Percentiles rank a stretch among this genome's conserved stretches.
These are phyloP conservation scores for Rutstroemia sp. DNA, from an alignment of 2,329 filamentous ascomycete species.

Conservation along the genomic window DNA sequence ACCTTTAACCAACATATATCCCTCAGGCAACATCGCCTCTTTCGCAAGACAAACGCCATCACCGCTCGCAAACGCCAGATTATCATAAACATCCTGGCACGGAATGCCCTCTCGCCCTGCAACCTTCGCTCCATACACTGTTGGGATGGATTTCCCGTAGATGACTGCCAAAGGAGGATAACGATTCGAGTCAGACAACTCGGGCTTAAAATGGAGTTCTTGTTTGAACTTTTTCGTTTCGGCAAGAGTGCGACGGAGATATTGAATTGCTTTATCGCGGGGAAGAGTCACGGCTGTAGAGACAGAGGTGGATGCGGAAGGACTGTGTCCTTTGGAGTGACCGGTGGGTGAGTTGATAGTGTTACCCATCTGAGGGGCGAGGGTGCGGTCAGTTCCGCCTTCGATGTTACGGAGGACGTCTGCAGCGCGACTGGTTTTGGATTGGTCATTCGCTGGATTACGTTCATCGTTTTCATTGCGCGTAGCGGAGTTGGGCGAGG, in stretches of 20 bases:
- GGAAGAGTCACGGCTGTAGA: slow-evolving; percentile 29
- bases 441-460: slow-evolving; percentile 12
- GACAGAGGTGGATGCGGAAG: slow-evolving; percentile 23
- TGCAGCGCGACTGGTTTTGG: slow-evolving; percentile 22
- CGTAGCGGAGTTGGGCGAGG: slow-evolving; percentile 13
- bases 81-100: slow-evolving; percentile 72
- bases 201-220: slow-evolving; percentile 56
- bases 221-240: slow-evolving; percentile 68
- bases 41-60: slow-evolving; percentile 84
- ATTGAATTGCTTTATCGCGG: slow-evolving; percentile 40
- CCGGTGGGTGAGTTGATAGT: not conserved
- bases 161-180: slow-evolving; percentile 81
- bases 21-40: slow-evolving; percentile 76
- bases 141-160: slow-evolving; percentile 81
- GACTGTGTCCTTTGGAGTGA: slow-evolving; percentile 14
- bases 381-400: slow-evolving; percentile 23
- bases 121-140: slow-evolving; percentile 75
- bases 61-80: slow-evolving; percentile 77
- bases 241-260: slow-evolving; percentile 67
- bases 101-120: slow-evolving; percentile 65
- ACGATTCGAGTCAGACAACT: slow-evolving; percentile 54
- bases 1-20: slow-evolving; percentile 66
- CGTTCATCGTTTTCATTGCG: slow-evolving; percentile 22
- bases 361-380: slow-evolving; percentile 26
- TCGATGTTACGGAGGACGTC: slow-evolving; percentile 20